Conservation (phyloP, 1,284 basidiomycete genomes). For the Apiotrichum gracile region DNA sequence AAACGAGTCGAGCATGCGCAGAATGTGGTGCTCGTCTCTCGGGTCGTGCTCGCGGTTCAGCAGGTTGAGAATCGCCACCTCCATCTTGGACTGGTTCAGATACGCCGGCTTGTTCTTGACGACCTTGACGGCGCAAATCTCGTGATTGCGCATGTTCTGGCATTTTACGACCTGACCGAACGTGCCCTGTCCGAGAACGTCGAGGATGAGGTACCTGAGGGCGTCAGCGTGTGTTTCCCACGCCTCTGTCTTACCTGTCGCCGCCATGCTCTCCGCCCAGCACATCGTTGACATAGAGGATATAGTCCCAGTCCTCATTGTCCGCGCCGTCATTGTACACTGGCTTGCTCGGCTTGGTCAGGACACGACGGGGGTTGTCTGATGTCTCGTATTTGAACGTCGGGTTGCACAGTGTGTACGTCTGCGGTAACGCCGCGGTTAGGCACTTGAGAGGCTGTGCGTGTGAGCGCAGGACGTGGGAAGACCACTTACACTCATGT, state of each 20-base stretch:
- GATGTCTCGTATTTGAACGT: constrained; percentile 85
- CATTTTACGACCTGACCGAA: constrained; percentile 99
- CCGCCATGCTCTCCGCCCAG: constrained; percentile 76
- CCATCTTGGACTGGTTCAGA: constrained; percentile 99
- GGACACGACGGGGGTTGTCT: constrained; percentile 84
- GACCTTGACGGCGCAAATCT: constrained; percentile 97
- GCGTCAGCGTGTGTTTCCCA: constrained; percentile 4
- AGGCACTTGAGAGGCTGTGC: constrained; percentile 80
- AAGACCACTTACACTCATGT: constrained; percentile 39
- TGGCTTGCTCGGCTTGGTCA: constrained; percentile 93
- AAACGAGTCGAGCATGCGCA: constrained; percentile 91
- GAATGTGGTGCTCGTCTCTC: constrained; percentile 90
- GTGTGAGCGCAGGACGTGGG: constrained; percentile 2
- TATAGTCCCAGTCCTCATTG: constrained; percentile 96
- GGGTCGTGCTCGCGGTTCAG: constrained; percentile 89
- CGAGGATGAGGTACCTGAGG: constrained; percentile 89
- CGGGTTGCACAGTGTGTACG: constrained; percentile 87
- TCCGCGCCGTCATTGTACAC: constrained; percentile 90
- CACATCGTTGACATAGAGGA: constrained; percentile 94
- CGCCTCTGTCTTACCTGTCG: constrained; percentile 63
- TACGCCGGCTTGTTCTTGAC: constrained; percentile 99
- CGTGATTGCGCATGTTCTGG: constrained; percentile 98
- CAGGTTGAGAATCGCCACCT: constrained; percentile 94
- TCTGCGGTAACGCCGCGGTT: constrained; percentile 77
- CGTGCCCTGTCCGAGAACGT: constrained; percentile 95